These are phyloP conservation scores for Globisporangium camurandrum DNA, from an alignment of 352 stramenopile genomes.

Conservation along the genomic window DNA sequence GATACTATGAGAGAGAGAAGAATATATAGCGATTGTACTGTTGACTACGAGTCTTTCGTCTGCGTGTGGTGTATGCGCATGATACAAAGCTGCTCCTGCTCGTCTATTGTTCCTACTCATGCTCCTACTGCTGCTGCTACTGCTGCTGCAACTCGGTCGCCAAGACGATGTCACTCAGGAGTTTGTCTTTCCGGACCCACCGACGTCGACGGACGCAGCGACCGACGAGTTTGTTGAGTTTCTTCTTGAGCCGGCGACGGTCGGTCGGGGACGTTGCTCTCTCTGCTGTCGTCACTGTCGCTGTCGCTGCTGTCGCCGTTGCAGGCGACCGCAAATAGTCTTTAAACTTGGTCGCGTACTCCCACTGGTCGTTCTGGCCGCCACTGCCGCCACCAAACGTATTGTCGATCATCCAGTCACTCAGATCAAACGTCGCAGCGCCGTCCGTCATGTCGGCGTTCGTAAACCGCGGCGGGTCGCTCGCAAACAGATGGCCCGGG, in stretches of 20 bases:
- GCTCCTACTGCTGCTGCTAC: not conserved
- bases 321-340: conserved; percentile 69
- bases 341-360: conserved; percentile 83
- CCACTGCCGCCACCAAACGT: too few species aligned
- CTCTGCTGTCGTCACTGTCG: too few species aligned
- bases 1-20: too few species aligned
- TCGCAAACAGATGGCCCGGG: conserved; percentile 70
- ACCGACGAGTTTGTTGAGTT: conserved; percentile 76
- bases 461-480: conserved; percentile 67
- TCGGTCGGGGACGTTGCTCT: conserved; percentile 29
- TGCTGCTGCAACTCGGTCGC: not conserved
- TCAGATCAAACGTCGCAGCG: conserved; percentile 43
- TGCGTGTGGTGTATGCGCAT: not conserved
- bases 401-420: conserved; percentile 77
- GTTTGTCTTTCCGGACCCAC: conserved; percentile 72
- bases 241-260: conserved; percentile 65
- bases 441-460: conserved; percentile 72
- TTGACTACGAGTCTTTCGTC: too few species aligned
- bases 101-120: too few species aligned
- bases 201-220: conserved; percentile 69
- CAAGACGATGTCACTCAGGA: conserved; percentile 24
- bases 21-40: too few species aligned
- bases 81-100: not conserved
- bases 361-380: conserved; percentile 72
- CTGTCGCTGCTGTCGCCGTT: too few species aligned